These are phyloP conservation scores for Zygnema circumcarinatum DNA, from an alignment of 139 green algal species.

Conservation along the genomic window DNA sequence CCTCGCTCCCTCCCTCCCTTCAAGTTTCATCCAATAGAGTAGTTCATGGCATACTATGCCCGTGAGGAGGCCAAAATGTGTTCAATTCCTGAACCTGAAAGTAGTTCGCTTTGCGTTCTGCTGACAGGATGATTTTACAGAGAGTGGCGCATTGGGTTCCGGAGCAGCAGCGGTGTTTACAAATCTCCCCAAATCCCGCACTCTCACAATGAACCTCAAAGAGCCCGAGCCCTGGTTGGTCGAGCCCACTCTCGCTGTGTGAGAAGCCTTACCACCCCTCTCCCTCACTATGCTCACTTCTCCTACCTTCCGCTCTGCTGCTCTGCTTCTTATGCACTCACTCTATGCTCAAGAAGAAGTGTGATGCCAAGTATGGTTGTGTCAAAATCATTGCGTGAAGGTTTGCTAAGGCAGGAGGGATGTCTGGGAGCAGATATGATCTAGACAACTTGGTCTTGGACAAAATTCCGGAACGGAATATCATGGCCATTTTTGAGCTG, in stretches of 20 bases:
- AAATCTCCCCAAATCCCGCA: conserved; percentile 60
- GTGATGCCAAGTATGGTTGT: no score
- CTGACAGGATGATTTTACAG: conserved; percentile 8
- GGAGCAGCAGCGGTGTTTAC: conserved; percentile 20
- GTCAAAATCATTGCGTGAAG: no score
- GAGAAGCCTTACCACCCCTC: neutral
- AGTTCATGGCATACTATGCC: no score
- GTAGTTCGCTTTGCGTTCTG: no score
- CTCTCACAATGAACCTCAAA: conserved; percentile 92
- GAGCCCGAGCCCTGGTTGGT: conserved; percentile 92
- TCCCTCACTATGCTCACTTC: neutral
- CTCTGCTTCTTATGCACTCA: no score
- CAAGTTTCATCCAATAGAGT: no score
- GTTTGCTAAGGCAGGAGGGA: neutral
- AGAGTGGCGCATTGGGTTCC: conserved; percentile 7
- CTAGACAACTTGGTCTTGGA: conserved; percentile 92
- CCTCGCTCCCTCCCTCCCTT: no score
- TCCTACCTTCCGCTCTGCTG: neutral
- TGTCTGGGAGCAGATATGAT: conserved; percentile 67
- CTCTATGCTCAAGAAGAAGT: no score
- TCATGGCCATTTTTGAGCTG: conserved; percentile 85
- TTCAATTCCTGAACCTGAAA: no score
- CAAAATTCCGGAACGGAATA: conserved; percentile 65
- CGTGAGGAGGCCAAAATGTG: no score
- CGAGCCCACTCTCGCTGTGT: conserved; percentile 69